These are phyloP conservation scores for Colletotrichum abscissum DNA, from an alignment of 2,329 filamentous ascomycete species.

Conservation along the genomic window DNA sequence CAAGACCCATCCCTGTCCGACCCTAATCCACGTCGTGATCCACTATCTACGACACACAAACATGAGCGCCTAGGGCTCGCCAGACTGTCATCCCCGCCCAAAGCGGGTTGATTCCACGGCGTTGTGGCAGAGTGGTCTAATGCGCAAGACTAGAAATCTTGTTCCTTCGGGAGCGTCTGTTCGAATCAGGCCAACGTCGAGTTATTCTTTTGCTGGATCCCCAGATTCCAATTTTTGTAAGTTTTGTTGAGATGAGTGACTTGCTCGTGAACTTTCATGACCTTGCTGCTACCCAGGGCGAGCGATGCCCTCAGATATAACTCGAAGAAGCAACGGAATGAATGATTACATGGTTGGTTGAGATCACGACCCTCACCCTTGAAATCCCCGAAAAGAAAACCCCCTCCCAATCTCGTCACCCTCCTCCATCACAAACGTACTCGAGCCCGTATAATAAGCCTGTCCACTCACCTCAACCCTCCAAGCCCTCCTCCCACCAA, in stretches of 20 bases:
- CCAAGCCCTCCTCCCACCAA: not conserved
- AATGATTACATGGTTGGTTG: no score
- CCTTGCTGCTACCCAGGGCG: no score
- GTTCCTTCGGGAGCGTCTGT: slow-evolving; percentile 35
- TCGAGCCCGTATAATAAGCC: slow-evolving; percentile 20
- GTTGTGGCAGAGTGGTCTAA: slow-evolving; percentile 36
- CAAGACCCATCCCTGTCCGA: not conserved
- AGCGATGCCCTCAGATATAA: no score
- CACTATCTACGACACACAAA: not conserved
- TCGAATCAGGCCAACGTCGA: slow-evolving; percentile 35
- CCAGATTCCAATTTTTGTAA: no score
- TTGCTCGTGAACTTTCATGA: no score
- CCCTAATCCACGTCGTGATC: not conserved
- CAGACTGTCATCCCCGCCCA: not conserved
- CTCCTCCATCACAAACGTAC: slow-evolving; percentile 16
- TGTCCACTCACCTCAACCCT: slow-evolving; percentile 19
- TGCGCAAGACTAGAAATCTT: slow-evolving; percentile 36
- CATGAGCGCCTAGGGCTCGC: not conserved
- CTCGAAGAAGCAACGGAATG: not conserved
- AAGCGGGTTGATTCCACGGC: slow-evolving; percentile 11
- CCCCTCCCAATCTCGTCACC: slow-evolving; percentile 20
- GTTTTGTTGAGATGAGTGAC: not conserved
- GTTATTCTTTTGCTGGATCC: not conserved
- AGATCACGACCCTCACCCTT: not conserved
- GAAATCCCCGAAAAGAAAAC: slow-evolving; percentile 12